phyloP scores from a whole-genome alignment of 2,329 filamentous ascomycete species.

The Cytospora mali region DNA sequence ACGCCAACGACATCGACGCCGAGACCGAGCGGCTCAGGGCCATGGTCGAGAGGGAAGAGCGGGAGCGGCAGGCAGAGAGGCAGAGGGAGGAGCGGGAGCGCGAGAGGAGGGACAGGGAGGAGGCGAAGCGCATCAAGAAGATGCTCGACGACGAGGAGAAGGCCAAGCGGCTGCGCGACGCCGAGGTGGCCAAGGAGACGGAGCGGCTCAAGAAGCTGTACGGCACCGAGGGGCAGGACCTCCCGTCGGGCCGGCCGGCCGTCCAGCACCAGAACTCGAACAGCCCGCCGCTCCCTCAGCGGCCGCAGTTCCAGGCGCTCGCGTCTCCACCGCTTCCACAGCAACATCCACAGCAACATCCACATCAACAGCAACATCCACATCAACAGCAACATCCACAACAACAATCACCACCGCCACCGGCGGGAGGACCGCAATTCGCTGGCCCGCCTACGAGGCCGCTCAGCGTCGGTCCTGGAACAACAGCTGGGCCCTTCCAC shows the following conservation, averaged over 20 bases:
- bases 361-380: too few species aligned
- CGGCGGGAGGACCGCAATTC: conserved; percentile 25
- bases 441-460: conserved; percentile 42
- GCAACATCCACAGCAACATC: too few species aligned
- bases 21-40: conserved; percentile 75
- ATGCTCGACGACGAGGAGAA: conserved; percentile 69
- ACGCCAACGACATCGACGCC: conserved; percentile 56
- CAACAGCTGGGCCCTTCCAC: conserved; percentile 29
- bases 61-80: conserved; percentile 43
- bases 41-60: conserved; percentile 56
- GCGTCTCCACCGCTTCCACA: conserved; percentile 37
- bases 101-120: conserved; percentile 56
- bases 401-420: conserved; percentile 35
- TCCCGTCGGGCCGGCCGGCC: conserved; percentile 35
- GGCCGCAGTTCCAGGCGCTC: conserved; percentile 24
- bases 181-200: conserved; percentile 76
- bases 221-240: conserved; percentile 56
- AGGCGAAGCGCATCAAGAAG: conserved; percentile 61
- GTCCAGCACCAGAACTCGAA: conserved; percentile 14
- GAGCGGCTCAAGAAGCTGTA: conserved; percentile 73
- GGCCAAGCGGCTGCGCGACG: conserved; percentile 58
- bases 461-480: conserved; percentile 49
- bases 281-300: conserved; percentile 28
- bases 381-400: too few species aligned
- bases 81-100: conserved; percentile 53